phyloP scores from a whole-genome alignment of 2,329 filamentous ascomycete species.

The Catunica adiposa region DNA sequence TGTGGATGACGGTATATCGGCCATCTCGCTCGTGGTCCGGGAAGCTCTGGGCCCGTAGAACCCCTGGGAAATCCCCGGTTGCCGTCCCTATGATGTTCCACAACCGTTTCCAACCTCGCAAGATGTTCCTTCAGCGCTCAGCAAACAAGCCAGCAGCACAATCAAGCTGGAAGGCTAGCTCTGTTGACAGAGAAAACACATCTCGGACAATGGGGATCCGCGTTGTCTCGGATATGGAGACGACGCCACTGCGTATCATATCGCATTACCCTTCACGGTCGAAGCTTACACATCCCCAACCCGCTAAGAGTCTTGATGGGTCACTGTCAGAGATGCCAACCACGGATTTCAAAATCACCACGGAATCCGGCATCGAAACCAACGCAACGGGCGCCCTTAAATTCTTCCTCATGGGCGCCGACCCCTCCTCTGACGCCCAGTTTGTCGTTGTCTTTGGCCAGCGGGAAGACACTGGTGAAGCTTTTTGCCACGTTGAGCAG shows the following conservation, averaged over 20 bases:
- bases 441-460: slow-evolving; percentile 13
- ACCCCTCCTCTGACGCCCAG: slow-evolving; percentile 9
- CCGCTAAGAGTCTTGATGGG: slow-evolving; percentile 10
- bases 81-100: slow-evolving; percentile 15
- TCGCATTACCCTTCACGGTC: slow-evolving; percentile 14
- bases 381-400: slow-evolving; percentile 11
- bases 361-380: slow-evolving; percentile 2
- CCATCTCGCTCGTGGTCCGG: slow-evolving; percentile 7
- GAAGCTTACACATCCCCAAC: slow-evolving; percentile 8
- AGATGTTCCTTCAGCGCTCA: slow-evolving; percentile 15
- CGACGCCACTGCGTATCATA: slow-evolving; percentile 9
- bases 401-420: slow-evolving; percentile 13
- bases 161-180: background rate
- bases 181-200: background rate
- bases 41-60: slow-evolving; percentile 11
- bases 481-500: slow-evolving; percentile 10
- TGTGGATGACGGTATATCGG: slow-evolving; percentile 15
- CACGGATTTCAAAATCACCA: slow-evolving; percentile 4
- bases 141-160: background rate
- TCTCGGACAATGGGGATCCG: slow-evolving; percentile 10
- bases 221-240: slow-evolving; percentile 10
- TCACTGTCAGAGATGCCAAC: slow-evolving; percentile 8
- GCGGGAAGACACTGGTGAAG: background rate
- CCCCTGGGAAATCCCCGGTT: slow-evolving; percentile 12
- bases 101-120: slow-evolving; percentile 13